These are phyloP conservation scores for Coemansia biformis DNA, from an alignment of 192 early-diverging fungal genomes.

Conservation along the genomic window DNA sequence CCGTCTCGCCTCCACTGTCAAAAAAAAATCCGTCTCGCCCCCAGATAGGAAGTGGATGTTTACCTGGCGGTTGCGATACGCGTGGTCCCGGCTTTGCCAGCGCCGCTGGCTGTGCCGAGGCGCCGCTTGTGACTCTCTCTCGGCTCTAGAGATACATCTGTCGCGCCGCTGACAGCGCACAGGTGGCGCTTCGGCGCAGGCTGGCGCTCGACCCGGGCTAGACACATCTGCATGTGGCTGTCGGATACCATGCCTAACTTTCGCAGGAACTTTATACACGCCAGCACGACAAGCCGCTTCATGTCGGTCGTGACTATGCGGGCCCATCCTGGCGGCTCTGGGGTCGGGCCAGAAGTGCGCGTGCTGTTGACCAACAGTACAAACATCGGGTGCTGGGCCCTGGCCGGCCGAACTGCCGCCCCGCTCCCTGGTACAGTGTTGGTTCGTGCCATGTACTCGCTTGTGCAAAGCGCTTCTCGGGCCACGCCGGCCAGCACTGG, in stretches of 20 bases:
- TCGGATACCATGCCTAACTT: conserved; percentile 26
- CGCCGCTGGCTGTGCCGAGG: too few relatives aligned
- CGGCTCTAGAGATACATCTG: too few relatives aligned
- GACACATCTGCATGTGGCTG: conserved; percentile 16
- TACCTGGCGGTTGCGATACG: too few relatives aligned
- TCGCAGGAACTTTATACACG: conserved; percentile 43
- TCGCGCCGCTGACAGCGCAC: too few relatives aligned
- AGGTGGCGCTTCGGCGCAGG: too few relatives aligned
- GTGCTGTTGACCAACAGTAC: conserved; percentile 14
- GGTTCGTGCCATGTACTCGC: conserved; percentile 9
- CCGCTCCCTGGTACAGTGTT: background rate
- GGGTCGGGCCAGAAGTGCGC: background rate
- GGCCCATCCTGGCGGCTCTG: background rate
- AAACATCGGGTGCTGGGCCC: conserved; percentile 26
- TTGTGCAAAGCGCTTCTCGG: conserved; percentile 11
- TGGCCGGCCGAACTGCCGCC: background rate
- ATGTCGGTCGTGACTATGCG: conserved; percentile 2
- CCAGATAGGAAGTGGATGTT: too few relatives aligned
- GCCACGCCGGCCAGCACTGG: conserved; percentile 15
- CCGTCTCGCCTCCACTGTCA: background rate
- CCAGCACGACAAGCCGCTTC: conserved; percentile 20
- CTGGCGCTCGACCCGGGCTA: background rate
- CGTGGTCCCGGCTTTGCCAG: too few relatives aligned
- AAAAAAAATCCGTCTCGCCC: too few relatives aligned
- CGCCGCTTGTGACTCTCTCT: too few relatives aligned